Percentiles rank a stretch among this genome's conserved stretches.
Conservation (phyloP, 1,139 yeast genomes). For the Suhomyces atakaporum region DNA sequence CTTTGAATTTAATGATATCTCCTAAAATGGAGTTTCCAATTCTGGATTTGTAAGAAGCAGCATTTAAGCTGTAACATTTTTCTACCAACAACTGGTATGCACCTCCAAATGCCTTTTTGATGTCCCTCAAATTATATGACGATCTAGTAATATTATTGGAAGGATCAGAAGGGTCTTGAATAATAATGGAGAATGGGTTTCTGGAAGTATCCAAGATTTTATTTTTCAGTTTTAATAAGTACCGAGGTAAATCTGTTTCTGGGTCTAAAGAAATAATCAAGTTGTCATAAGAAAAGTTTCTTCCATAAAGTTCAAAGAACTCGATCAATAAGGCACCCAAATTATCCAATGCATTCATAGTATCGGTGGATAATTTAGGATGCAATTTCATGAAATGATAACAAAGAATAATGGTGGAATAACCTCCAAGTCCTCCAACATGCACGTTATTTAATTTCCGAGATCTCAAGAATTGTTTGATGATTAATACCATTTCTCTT, state of each 20-base stretch:
- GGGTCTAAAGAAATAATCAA: constrained; percentile 65
- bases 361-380: constrained; percentile 70
- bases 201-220: constrained; percentile 56
- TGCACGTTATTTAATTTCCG: constrained; percentile 88
- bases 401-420: constrained; percentile 84
- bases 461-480: constrained; percentile 83
- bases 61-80: constrained; percentile 59
- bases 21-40: constrained; percentile 78
- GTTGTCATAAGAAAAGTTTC: constrained; percentile 83
- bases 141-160: constrained; percentile 84
- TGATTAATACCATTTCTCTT: constrained; percentile 78
- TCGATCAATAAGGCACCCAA: constrained; percentile 88
- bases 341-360: constrained; percentile 70
- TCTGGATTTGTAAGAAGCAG: constrained; percentile 67
- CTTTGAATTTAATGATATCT: constrained; percentile 74
- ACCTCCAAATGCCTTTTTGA: constrained; percentile 87
- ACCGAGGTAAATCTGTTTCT: constrained; percentile 50
- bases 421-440: constrained; percentile 96
- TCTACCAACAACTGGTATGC: constrained; percentile 82
- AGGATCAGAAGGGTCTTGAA: constrained; percentile 89
- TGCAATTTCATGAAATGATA: constrained; percentile 80
- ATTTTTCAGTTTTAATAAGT: constrained; percentile 58
- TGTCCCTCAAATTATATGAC: constrained; percentile 76
- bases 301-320: constrained; percentile 93
- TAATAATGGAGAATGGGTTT: constrained; percentile 67